Percentiles rank a stretch among this genome's conserved stretches.
Conservation (phyloP, 78 protist genomes). For the Pelomyxa schiedti region DNA sequence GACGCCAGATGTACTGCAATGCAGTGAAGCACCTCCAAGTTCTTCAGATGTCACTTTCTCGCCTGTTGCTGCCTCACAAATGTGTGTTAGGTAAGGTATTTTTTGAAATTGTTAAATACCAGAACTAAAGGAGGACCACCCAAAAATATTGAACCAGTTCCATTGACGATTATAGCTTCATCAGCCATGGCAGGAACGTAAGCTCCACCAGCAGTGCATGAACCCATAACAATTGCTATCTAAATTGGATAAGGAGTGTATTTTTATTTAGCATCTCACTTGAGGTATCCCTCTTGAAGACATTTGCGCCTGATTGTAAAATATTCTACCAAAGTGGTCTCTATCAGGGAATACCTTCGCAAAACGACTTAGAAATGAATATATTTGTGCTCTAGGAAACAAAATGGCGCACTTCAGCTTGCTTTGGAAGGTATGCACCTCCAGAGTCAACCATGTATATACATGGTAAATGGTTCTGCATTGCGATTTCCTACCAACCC, state of each 20-base stretch:
- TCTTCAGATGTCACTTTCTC: slow-evolving; percentile 85
- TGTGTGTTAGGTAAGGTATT: not conserved
- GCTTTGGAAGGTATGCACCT: slow-evolving; percentile 85
- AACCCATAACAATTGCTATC: slow-evolving; percentile 93
- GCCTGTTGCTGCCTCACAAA: slow-evolving; percentile 77
- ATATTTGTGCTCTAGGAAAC: not conserved
- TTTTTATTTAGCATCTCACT: not conserved
- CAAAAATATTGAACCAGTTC: slow-evolving; percentile 86
- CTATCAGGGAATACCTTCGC: slow-evolving; percentile 84
- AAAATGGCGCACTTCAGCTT: slow-evolving; percentile 45
- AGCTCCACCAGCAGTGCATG: slow-evolving; percentile 98
- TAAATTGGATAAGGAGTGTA: not conserved
- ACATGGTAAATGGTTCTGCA: slow-evolving; percentile 84
- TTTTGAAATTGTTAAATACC: slow-evolving; percentile 29
- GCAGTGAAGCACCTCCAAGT: slow-evolving; percentile 92
- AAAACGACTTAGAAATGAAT: not conserved
- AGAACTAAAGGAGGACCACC: slow-evolving; percentile 94
- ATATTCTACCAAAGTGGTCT: slow-evolving; percentile 93
- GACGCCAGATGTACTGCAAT: slow-evolving; percentile 84
- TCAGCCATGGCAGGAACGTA: slow-evolving; percentile 96
- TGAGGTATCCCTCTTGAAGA: slow-evolving; percentile 78
- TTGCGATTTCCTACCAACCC: slow-evolving; percentile 91
- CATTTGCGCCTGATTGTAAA: slow-evolving; percentile 91
- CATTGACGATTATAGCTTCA: slow-evolving; percentile 78
- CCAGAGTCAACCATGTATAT: slow-evolving; percentile 88